Conservation (phyloP, 148 eudicot species). For the Rhododendron mucronatum region DNA sequence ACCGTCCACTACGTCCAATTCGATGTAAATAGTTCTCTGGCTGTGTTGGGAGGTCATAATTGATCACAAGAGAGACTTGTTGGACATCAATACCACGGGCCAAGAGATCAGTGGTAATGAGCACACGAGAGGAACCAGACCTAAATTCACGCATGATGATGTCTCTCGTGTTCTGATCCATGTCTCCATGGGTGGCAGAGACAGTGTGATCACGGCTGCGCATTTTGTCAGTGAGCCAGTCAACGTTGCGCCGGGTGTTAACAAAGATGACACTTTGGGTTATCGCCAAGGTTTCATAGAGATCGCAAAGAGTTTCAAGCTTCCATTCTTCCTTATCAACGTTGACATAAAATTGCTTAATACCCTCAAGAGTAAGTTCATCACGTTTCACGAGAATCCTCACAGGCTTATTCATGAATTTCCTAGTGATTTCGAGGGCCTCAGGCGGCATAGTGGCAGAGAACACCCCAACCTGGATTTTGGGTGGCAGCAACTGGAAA, state of each 20-base stretch:
- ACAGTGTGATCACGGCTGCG: constrained; percentile 76
- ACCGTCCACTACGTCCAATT: constrained; percentile 74
- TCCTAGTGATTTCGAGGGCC: constrained; percentile 72
- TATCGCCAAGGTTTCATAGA: constrained; percentile 70
- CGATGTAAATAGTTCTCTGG: constrained; percentile 77
- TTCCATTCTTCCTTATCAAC: constrained; percentile 87
- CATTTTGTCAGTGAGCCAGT: constrained; percentile 81
- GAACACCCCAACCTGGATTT: constrained; percentile 73
- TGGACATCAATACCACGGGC: constrained; percentile 88
- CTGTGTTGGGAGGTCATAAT: constrained; percentile 71
- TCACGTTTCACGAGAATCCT: constrained; percentile 79
- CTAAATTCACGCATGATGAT: constrained; percentile 74
- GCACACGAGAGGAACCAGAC: constrained; percentile 74
- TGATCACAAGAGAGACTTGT: constrained; percentile 73
- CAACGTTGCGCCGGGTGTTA: constrained; percentile 76
- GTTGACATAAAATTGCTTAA: constrained; percentile 67
- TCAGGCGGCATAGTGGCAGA: constrained; percentile 87
- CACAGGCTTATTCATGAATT: constrained; percentile 78
- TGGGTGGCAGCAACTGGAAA: constrained; percentile 63
- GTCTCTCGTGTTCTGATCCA: constrained; percentile 75
- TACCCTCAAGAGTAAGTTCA: constrained; percentile 82
- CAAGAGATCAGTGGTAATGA: constrained; percentile 67
- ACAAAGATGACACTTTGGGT: constrained; percentile 77
- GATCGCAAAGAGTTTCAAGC: constrained; percentile 72
- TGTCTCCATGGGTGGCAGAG: constrained; percentile 78